A percentile compares a stretch with the other conserved stretches of the same genome.
Evolutionary conservation across 768 basidiomycete species (phyloP).

Genomic region (Termitomyces sp.): DNA sequence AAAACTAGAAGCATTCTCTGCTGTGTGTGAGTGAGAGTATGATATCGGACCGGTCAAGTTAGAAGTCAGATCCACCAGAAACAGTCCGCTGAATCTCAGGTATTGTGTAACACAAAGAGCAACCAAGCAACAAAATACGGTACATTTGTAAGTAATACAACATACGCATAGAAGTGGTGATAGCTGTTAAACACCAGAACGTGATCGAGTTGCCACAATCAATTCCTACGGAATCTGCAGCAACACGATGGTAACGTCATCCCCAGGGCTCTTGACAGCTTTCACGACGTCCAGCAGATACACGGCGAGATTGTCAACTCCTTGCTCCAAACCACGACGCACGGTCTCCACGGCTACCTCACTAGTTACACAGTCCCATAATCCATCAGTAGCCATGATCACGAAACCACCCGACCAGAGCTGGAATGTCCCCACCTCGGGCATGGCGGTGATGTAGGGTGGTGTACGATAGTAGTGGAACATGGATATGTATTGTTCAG

Average conservation of each 20-base stretch:
- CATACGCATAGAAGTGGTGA: background rate
- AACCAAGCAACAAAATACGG: background rate
- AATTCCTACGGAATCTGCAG: conserved; percentile 11
- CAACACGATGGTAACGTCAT: conserved; percentile 31
- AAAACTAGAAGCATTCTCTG: background rate
- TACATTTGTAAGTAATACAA: background rate
- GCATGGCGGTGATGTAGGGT: conserved; percentile 50
- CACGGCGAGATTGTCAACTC: conserved; percentile 21
- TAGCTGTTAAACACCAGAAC: background rate
- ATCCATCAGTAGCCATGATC: conserved; percentile 49
- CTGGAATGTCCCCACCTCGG: conserved; percentile 35
- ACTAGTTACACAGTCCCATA: conserved; percentile 50
- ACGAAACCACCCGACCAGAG: conserved; percentile 36
- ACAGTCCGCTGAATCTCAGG: background rate
- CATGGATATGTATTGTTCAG: conserved; percentile 25
- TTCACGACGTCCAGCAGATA: conserved; percentile 22
- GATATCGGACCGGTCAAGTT: background rate
- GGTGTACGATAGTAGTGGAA: conserved; percentile 50
- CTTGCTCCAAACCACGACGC: conserved; percentile 14
- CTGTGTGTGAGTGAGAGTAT: background rate
- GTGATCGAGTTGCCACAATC: background rate
- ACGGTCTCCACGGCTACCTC: conserved; percentile 41
- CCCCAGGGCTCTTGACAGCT: conserved; percentile 20
- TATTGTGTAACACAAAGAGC: background rate
- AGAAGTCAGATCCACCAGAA: too few relatives aligned